Conservation (phyloP, 2,329 filamentous ascomycete species). For the Fusarium sororula region DNA sequence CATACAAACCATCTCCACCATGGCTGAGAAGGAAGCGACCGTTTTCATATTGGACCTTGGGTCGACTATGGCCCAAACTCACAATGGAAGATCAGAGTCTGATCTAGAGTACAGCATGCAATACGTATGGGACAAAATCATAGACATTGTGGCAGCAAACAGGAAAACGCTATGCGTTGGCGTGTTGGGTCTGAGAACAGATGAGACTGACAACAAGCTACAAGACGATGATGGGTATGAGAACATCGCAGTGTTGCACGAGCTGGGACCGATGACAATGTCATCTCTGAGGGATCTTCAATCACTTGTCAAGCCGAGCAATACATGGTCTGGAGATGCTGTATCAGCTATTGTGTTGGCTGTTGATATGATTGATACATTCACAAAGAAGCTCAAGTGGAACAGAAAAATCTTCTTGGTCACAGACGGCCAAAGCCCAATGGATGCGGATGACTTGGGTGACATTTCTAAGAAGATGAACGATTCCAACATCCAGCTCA, state of each 20-base stretch:
- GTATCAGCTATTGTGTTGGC: constrained; percentile 89
- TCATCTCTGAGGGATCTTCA: constrained; percentile 73
- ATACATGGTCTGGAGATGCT: constrained; percentile 78
- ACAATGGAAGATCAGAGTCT: constrained; percentile 75
- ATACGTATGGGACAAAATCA: constrained; percentile 93
- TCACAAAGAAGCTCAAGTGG: constrained; percentile 85
- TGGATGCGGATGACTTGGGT: constrained; percentile 76
- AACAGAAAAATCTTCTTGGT: constrained; percentile 83
- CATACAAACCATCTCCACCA: constrained; percentile 51
- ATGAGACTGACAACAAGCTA: constrained; percentile 76
- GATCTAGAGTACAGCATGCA: constrained; percentile 90
- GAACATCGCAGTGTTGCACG: constrained; percentile 83
- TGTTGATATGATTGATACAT: constrained; percentile 82
- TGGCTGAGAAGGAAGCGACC: constrained; percentile 93
- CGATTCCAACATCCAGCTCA: constrained; percentile 78
- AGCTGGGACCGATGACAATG: constrained; percentile 68
- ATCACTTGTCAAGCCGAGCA: constrained; percentile 71
- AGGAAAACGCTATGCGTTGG: constrained; percentile 75
- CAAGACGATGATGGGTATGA: constrained; percentile 77
- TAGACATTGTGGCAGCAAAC: constrained; percentile 73
- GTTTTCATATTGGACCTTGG: constrained; percentile 93
- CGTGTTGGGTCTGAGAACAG: constrained; percentile 85
- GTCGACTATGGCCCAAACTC: constrained; percentile 79
- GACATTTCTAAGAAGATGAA: constrained; percentile 80
- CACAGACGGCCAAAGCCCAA: constrained; percentile 79